phyloP scores from a whole-genome alignment of 2,329 filamentous ascomycete species.

The Penicillium brasilianum region DNA sequence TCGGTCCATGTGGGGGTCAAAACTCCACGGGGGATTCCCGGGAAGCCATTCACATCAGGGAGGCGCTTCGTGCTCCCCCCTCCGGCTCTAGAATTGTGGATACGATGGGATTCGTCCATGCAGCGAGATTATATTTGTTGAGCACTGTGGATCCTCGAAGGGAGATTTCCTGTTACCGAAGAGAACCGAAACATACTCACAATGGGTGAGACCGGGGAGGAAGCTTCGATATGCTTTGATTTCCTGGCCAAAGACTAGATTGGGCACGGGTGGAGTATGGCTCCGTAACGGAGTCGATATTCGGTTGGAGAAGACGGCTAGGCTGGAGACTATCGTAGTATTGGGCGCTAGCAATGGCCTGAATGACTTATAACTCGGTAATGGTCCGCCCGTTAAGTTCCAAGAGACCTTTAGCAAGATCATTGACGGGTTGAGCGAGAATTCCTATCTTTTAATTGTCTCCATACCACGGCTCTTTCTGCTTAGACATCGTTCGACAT shows the following conservation, averaged over 20 bases:
- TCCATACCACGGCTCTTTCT: neutral
- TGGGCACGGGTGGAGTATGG: neutral
- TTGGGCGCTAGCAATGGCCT: neutral
- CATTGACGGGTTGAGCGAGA: neutral
- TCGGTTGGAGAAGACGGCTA: neutral
- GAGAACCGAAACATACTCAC: neutral
- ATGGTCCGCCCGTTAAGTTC: neutral
- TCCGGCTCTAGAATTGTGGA: neutral
- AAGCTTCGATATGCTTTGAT: neutral
- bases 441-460: neutral
- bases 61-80: neutral
- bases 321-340: neutral
- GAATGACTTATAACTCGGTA: neutral
- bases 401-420: neutral
- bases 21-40: conserved; percentile 17
- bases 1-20: conserved; percentile 7
- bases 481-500: neutral
- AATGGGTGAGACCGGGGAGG: conserved; percentile 3
- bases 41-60: conserved; percentile 5
- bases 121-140: neutral
- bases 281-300: neutral
- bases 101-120: neutral
- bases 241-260: conserved; percentile 1
- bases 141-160: conserved; percentile 9
- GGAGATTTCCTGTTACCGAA: conserved; percentile 6